A percentile compares a stretch with the other conserved stretches of the same genome.
Evolutionary conservation across 495 filamentous ascomycete genomes (phyloP).

Genomic region (Penicillium herquei): DNA sequence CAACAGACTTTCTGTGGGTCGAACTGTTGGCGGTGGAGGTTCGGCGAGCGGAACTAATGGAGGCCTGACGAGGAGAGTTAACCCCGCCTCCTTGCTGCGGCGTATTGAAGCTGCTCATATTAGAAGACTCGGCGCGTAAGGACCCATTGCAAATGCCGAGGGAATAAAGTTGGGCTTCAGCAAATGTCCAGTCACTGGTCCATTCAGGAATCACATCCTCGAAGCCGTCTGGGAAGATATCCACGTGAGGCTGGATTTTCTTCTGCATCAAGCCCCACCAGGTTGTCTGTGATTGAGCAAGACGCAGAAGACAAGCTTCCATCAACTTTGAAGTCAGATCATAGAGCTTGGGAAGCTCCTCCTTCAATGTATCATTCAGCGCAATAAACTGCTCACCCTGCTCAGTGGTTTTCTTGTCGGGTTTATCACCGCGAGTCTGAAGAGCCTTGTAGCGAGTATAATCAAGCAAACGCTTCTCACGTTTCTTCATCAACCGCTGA

Average conservation of each 20-base stretch:
- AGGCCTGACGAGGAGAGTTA: conserved; percentile 44
- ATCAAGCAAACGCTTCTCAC: conserved; percentile 83
- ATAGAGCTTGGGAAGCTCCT: conserved; percentile 87
- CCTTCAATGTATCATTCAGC: conserved; percentile 87
- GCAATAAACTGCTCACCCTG: conserved; percentile 83
- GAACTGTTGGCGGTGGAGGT: conserved; percentile 46
- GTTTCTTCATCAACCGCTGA: conserved; percentile 83
- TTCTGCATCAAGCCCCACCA: conserved; percentile 80
- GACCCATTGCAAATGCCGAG: conserved; percentile 60
- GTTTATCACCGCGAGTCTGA: conserved; percentile 73
- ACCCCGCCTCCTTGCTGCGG: conserved; percentile 40
- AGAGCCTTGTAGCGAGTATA: conserved; percentile 79
- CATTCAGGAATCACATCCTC: conserved; percentile 69
- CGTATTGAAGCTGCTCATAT: conserved; percentile 53
- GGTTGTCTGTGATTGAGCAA: conserved; percentile 73
- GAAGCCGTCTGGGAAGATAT: conserved; percentile 63
- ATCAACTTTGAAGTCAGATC: conserved; percentile 73
- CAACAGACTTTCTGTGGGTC: conserved; percentile 58
- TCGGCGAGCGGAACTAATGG: conserved; percentile 40
- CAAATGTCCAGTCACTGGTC: conserved; percentile 65
- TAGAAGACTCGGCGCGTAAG: conserved; percentile 50
- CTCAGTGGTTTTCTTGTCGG: conserved; percentile 78
- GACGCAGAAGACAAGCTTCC: conserved; percentile 73
- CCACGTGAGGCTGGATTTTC: conserved; percentile 73
- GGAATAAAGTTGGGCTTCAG: conserved; percentile 47